These are phyloP conservation scores for Apiosordaria backusii DNA, from an alignment of 495 filamentous ascomycete species.

Conservation along the genomic window DNA sequence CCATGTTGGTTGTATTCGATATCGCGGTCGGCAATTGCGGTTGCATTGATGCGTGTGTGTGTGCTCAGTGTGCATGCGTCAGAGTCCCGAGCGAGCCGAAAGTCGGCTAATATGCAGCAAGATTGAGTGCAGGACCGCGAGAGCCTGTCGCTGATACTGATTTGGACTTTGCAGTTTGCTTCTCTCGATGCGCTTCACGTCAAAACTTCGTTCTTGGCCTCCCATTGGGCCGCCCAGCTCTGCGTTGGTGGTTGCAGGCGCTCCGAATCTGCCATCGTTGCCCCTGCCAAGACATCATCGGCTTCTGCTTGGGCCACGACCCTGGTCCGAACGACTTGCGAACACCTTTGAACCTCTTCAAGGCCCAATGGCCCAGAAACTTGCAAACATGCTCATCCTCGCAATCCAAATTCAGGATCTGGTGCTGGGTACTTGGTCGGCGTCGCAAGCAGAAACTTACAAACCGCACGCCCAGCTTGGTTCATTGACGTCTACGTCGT, in stretches of 20 bases:
- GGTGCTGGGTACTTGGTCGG: neutral
- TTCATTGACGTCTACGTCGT: neutral
- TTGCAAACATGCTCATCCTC: neutral
- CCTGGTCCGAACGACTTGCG: neutral
- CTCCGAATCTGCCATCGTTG: neutral
- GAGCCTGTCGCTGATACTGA: neutral
- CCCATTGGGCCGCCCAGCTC: neutral
- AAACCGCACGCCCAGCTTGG: neutral
- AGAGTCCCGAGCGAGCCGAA: neutral
- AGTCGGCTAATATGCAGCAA: slow-evolving; percentile 1
- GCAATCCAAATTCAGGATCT: neutral
- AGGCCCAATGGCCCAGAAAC: too few species aligned
- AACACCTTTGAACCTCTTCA: neutral
- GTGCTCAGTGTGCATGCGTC: neutral
- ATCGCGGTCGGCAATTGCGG: neutral
- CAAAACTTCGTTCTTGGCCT: neutral
- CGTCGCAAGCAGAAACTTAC: neutral
- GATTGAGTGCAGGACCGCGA: neutral
- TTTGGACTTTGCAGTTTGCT: neutral
- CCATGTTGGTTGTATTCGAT: neutral
- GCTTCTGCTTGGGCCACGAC: neutral
- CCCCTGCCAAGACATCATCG: slow-evolving; percentile 2
- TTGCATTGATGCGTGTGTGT: neutral
- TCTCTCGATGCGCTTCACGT: neutral
- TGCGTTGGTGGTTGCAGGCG: neutral